Base-by-base conservation (phyloP, 2,329 filamentous ascomycete species). In the Penicillium paneum region DNA sequence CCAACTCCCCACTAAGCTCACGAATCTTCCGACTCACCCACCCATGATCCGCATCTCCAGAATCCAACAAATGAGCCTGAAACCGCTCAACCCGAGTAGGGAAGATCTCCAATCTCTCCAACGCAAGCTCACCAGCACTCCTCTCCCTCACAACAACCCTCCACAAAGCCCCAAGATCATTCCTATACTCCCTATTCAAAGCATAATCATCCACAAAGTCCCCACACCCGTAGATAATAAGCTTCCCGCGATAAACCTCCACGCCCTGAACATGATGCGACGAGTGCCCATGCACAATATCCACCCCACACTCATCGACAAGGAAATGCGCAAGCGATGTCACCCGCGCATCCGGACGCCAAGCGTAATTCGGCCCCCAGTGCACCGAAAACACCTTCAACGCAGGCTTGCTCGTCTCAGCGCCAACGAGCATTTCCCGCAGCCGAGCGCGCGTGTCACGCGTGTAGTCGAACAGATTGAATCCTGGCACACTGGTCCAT, bases 201-300 rank as follows among this genome's bases (percentile, higher is more conserved):
- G 67, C 68, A 65, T 76, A 76, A 60, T 76, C 74, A 60, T 76
- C 72, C n/a, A 76, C 69, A 57, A 75, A 76, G 56, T 76, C 73
- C 1, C 74, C 74, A 54, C 73, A 76, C 0, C 73, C 73, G 39
- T 75, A 76, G 2, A 76, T 69, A 42, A 76, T 70, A 10, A 75
- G 39, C 42, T 64, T 69, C 0, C 70, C 67, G 1, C 63, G 64
- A 52, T 74, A 73, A 21, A 63, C 57, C 57, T 76, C 74, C 3
- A 74, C 72, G 0, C 74, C 74, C 59, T 76, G 74, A 3, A 75
- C 53, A 61, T 76, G 74, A 62, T 76, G 74, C 31, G 71, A 70
- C 7, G 71, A 75, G 43, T 76, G 73, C 0, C 73, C 73, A 48
- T 76, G 74, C 12, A 76, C 64, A 39, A 76, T 70, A 60, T 76